Base-by-base conservation (phyloP, 2,329 filamentous ascomycete species). In the Ophiosphaerella herpotricha region DNA sequence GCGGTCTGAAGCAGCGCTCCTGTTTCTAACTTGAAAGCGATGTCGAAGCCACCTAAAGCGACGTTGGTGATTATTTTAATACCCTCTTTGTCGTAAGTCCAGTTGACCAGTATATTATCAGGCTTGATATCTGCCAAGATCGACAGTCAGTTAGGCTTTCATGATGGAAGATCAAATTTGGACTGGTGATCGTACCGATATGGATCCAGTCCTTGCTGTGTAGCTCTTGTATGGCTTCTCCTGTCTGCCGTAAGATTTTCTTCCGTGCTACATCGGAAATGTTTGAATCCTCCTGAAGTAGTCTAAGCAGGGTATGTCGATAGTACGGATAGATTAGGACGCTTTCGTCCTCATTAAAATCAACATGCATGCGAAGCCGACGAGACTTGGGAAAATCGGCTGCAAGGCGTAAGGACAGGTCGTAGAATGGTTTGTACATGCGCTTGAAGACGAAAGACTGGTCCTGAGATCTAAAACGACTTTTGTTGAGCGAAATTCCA, bases 31-130 rank as follows among this genome's bases (percentile, higher is more conserved):
- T 74, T 68, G 48, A 57, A 70, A 57, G 66, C 61, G 46, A 71
- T 57, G 50, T 75, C 70, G 42, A 75, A 73, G 58, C 75, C 67
- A 34, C 72, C 72, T 31, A 75, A 57, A 23, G 55, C 66, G 18
- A 65, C 70, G 49, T 68, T 52, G 32, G 59, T 73, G 48, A 74
- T 63, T 51, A 43, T 61, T 55, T 69, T 64, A 31, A 57, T 67
- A 45, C 67, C 66, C 32, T 72, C 55, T 47, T 63, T 49, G 47
- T 74, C 66, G 50, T 46, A 51, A 41, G 55, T 68, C 65, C 65
- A 75, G 51, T 75, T 65, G 18, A 75, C 48, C 11, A 75, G 55
- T 41, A 75, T 67, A 48, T 75, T 74, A 43, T 75, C 68, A 21
- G 68, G 71, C 54, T 75, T 75, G 14, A 75, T 56, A 64, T 76